A percentile compares a stretch with the other conserved stretches of the same genome.
Conservation (phyloP, 495 filamentous ascomycete genomes). For the Aspergillus diversus region DNA sequence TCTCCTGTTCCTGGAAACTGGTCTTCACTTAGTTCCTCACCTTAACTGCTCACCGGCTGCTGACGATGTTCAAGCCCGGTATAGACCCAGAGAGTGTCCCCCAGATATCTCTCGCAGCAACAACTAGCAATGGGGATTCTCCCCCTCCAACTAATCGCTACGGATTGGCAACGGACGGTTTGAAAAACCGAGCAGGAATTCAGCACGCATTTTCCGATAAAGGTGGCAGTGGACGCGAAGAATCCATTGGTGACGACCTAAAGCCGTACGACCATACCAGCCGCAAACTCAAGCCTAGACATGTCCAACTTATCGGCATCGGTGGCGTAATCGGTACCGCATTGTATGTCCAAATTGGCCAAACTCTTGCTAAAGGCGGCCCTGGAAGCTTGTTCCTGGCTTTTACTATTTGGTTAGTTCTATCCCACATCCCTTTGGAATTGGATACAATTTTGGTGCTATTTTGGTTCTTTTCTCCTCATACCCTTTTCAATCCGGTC, state of each 20-base stretch:
- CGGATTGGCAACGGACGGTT: conserved; percentile 20
- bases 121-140: conserved; percentile 7
- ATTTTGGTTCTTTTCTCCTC: neutral
- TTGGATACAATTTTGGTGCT: neutral
- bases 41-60: conserved; percentile 1
- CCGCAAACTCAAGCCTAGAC: conserved; percentile 64
- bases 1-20: neutral
- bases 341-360: conserved; percentile 75
- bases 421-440: neutral
- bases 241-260: conserved; percentile 32
- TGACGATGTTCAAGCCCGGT: conserved; percentile 8
- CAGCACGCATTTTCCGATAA: conserved; percentile 27
- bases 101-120: neutral
- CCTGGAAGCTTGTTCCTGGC: conserved; percentile 78
- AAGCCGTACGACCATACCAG: conserved; percentile 52
- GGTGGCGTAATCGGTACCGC: conserved; percentile 84
- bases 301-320: conserved; percentile 75
- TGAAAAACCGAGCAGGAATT: conserved; percentile 15
- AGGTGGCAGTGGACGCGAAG: conserved; percentile 22
- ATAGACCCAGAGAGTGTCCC: conserved; percentile 1
- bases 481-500: neutral
- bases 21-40: neutral
- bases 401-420: conserved; percentile 53
- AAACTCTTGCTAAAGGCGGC: conserved; percentile 67
- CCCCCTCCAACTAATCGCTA: conserved; percentile 24